Evolutionary conservation across 2,329 filamentous ascomycete genomes (phyloP).

Genomic region (Aspergillus sp.): DNA sequence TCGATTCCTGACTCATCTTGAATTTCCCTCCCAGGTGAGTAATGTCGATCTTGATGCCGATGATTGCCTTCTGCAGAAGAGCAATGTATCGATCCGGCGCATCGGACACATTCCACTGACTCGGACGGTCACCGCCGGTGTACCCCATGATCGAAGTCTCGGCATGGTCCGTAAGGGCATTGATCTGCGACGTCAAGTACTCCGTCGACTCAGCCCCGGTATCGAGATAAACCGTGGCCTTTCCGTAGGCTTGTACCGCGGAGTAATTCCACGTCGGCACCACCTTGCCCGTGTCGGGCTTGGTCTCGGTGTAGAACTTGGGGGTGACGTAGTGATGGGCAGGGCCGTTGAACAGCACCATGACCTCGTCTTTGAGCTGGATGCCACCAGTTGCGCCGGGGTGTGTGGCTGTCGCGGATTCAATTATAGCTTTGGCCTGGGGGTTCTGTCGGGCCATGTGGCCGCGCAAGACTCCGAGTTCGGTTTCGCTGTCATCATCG

Average conservation of each 20-base stretch:
- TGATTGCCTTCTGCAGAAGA: conserved; percentile 58
- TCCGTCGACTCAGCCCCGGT: conserved; percentile 44
- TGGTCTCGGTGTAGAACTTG: conserved; percentile 67
- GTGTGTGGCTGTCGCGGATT: conserved; percentile 33
- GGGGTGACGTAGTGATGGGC: conserved; percentile 66
- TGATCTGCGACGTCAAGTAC: conserved; percentile 50
- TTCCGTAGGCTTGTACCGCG: conserved; percentile 64
- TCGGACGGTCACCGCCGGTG: conserved; percentile 50
- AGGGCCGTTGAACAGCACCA: conserved; percentile 61
- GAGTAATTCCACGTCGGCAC: conserved; percentile 72
- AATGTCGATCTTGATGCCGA: conserved; percentile 61
- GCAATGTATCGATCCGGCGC: conserved; percentile 60
- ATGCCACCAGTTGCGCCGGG: conserved; percentile 20
- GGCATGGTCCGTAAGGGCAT: conserved; percentile 46
- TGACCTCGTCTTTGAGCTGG: conserved; percentile 50
- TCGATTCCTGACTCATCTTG: conserved; percentile 5
- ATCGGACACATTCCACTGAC: conserved; percentile 58
- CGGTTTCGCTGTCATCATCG: conserved; percentile 32
- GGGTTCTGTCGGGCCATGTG: conserved; percentile 65
- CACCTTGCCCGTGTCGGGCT: conserved; percentile 63
- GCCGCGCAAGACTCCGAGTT: conserved; percentile 50
- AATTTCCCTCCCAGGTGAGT: conserved; percentile 57
- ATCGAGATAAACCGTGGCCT: conserved; percentile 55
- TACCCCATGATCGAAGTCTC: conserved; percentile 61
- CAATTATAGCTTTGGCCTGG: conserved; percentile 61